phyloP scores from a whole-genome alignment of 768 basidiomycete genomes.

The Leucosporidium creatinivorum region DNA sequence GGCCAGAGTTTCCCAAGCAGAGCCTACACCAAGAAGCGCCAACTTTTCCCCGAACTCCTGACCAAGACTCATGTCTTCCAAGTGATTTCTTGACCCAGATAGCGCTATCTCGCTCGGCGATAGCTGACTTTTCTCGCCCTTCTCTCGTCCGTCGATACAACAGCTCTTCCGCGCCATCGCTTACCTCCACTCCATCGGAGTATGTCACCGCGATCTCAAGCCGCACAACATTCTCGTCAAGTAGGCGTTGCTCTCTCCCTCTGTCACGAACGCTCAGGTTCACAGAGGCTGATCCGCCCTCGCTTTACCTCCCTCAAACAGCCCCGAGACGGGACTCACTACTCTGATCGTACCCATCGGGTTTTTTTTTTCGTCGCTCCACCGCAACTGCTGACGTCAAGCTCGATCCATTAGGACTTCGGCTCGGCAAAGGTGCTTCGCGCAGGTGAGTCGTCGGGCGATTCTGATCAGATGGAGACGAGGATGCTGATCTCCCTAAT shows the following conservation, averaged over 20 bases:
- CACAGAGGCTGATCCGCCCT: too few relatives aligned
- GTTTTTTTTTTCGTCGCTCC: too few relatives aligned
- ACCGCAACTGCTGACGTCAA: too few relatives aligned
- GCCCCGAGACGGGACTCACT: not conserved
- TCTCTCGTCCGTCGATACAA: not conserved
- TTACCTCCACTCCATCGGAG: constrained; percentile 97
- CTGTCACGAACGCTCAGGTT: not conserved
- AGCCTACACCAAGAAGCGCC: constrained; percentile 92
- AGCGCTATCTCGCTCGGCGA: not conserved
- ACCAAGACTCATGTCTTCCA: constrained; percentile 81
- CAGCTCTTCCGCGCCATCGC: constrained; percentile 93
- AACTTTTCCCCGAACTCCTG: constrained; percentile 97
- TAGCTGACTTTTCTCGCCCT: too few relatives aligned
- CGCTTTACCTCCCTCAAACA: too few relatives aligned
- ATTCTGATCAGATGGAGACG: too few relatives aligned
- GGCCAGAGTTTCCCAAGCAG: too few relatives aligned
- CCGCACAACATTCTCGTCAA: constrained; percentile 97
- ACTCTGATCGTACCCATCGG: not conserved
- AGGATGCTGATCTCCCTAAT: too few relatives aligned
- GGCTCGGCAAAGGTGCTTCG: constrained; percentile 97
- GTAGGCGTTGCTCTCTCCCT: not conserved
- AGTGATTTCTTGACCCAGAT: not conserved
- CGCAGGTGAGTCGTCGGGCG: constrained; percentile 52
- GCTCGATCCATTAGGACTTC: constrained; percentile 89
- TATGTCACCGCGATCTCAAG: constrained; percentile 52